phyloP scores from a whole-genome alignment of 805 yeast species.

The Yamadazyma paraphyllophila region DNA sequence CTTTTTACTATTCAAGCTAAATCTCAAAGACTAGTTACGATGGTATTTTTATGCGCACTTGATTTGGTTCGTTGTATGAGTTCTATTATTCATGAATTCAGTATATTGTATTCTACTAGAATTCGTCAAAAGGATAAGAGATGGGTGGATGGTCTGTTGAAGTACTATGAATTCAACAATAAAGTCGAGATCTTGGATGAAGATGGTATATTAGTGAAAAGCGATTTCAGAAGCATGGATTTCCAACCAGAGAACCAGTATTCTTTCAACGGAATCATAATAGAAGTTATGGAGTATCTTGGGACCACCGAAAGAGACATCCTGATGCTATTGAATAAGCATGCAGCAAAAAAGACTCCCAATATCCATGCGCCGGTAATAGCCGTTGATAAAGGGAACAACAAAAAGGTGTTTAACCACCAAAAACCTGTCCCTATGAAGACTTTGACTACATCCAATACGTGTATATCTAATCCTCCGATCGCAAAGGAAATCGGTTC shows the following conservation, averaged over 20 bases:
- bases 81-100: conserved; percentile 45
- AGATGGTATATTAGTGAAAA: conserved; percentile 29
- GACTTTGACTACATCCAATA: too few relatives aligned
- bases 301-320: conserved; percentile 11
- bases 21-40: too few relatives aligned
- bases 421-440: too few relatives aligned
- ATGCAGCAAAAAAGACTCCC: not conserved
- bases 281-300: conserved; percentile 8
- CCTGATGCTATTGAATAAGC: not conserved
- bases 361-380: not conserved
- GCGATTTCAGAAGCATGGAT: conserved; percentile 26
- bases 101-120: conserved; percentile 46
- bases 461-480: too few relatives aligned
- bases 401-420: too few relatives aligned
- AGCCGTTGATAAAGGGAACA: too few relatives aligned
- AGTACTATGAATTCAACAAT: conserved; percentile 47
- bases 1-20: too few relatives aligned
- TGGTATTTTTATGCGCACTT: too few relatives aligned
- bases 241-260: conserved; percentile 15
- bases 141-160: conserved; percentile 53
- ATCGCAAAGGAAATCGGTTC: too few relatives aligned
- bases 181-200: conserved; percentile 44
- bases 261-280: conserved; percentile 7
- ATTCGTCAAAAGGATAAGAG: conserved; percentile 45
- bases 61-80: not conserved